Evolutionary conservation across 192 early-diverging fungal genomes (phyloP).

Genomic region (Coemansia reversa): DNA sequence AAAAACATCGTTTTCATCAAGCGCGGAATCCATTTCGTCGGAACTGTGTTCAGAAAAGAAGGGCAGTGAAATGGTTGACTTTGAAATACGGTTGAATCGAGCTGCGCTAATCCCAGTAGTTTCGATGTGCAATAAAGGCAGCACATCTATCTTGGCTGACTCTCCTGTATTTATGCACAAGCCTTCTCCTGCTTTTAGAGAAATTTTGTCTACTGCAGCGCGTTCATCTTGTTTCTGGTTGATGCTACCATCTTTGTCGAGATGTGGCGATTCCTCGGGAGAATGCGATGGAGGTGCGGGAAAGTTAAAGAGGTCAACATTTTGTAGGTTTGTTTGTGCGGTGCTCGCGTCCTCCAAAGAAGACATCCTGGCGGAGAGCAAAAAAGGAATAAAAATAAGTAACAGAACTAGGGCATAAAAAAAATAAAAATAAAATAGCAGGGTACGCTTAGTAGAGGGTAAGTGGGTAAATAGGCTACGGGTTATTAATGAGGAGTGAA

Average conservation of each 20-base stretch:
- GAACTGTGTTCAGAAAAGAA: slow-evolving; percentile 6
- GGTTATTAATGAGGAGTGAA: no score
- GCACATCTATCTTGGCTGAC: no score
- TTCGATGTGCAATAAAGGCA: neutral
- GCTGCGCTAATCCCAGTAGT: neutral
- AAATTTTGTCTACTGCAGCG: neutral
- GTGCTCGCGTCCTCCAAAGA: neutral
- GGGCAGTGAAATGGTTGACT: slow-evolving; percentile 44
- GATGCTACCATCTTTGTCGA: neutral
- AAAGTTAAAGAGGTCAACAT: slow-evolving; percentile 31
- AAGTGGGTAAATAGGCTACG: no score
- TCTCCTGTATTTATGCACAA: neutral
- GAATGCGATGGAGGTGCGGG: slow-evolving; percentile 27
- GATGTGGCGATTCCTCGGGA: neutral
- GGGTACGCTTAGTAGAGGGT: no score
- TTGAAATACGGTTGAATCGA: slow-evolving; percentile 27
- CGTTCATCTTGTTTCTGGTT: neutral
- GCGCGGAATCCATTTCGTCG: neutral
- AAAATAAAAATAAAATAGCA: no score
- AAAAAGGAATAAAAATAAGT: neutral
- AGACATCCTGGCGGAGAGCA: slow-evolving; percentile 3
- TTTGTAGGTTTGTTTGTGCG: neutral
- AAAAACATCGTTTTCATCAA: neutral
- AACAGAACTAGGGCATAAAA: no score
- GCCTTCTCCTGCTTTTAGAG: neutral